These are phyloP conservation scores for Clarkia xantiana DNA, from an alignment of 345 rosid genomes.

Conservation along the genomic window DNA sequence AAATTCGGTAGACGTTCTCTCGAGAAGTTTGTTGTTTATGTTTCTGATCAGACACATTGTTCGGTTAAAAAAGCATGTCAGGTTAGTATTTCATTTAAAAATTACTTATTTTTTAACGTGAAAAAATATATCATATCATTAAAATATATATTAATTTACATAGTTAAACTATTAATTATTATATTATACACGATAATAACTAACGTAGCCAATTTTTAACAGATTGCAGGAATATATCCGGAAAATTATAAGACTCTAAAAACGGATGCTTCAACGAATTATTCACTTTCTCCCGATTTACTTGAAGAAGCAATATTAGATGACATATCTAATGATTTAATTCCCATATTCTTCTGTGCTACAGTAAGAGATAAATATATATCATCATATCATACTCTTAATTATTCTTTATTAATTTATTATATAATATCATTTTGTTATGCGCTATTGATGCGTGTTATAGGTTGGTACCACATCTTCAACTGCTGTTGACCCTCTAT, in stretches of 20 bases:
- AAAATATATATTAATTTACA: too few species aligned
- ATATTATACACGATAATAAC: too few species aligned
- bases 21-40: slow-evolving; percentile 65
- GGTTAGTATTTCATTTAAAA: too few species aligned
- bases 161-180: too few species aligned
- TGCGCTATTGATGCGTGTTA: too few species aligned
- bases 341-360: slow-evolving; percentile 75
- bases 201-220: too few species aligned
- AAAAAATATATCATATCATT: too few species aligned
- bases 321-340: slow-evolving; percentile 52
- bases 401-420: too few species aligned
- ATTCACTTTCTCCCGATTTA: slow-evolving; percentile 44
- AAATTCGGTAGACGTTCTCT: slow-evolving; percentile 47
- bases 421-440: too few species aligned
- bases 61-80: slow-evolving; percentile 76
- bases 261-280: slow-evolving; percentile 54
- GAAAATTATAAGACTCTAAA: slow-evolving; percentile 57
- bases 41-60: slow-evolving; percentile 85
- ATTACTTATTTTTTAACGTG: too few species aligned
- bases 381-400: too few species aligned
- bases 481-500: slow-evolving; percentile 70
- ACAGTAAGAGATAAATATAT: slow-evolving; percentile 41
- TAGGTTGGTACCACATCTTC: slow-evolving; percentile 92
- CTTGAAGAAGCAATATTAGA: slow-evolving; percentile 43
- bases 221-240: slow-evolving; percentile 67